Conservation (phyloP, 176 grass and related monocot genomes). For the Hyparrhenia diplandra region DNA sequence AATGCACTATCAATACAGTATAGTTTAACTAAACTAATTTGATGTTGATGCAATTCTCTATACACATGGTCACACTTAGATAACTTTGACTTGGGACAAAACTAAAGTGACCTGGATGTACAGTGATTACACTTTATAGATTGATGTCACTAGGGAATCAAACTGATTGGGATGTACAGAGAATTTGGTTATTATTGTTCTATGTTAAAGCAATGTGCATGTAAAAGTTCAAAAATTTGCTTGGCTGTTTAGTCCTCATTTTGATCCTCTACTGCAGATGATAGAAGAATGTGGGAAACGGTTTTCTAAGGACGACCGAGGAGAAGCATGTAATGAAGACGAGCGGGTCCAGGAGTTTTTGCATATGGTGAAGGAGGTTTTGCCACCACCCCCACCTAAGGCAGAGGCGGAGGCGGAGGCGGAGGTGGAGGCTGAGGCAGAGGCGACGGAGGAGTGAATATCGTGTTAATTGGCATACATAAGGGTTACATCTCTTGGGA, state of each 20-base stretch:
- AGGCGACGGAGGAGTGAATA: constrained; percentile 1
- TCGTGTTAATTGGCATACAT: background rate
- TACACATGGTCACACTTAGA: background rate
- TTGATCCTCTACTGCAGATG: constrained; percentile 20
- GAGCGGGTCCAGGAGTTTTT: constrained; percentile 31
- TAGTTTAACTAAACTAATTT: background rate
- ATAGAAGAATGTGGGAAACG: constrained; percentile 45
- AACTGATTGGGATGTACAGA: background rate
- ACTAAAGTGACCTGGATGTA: background rate
- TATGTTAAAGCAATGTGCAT: background rate
- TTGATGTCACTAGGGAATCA: background rate
- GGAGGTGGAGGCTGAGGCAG: too few species aligned
- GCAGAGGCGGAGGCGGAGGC: background rate
- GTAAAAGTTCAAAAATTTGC: background rate
- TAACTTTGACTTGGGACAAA: background rate
- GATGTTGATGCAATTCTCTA: background rate
- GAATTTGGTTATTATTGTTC: background rate
- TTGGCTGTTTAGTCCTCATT: background rate
- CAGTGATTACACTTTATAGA: background rate
- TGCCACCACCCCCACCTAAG: constrained; percentile 30
- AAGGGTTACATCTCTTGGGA: background rate
- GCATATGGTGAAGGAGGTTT: constrained; percentile 42
- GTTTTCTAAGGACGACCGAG: constrained; percentile 23
- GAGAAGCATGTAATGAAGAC: background rate
- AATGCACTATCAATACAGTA: background rate